A percentile compares a stretch with the other conserved stretches of the same genome.
phyloP scores from a whole-genome alignment of 2,329 filamentous ascomycete species.

The Pleomassaria siparia region DNA sequence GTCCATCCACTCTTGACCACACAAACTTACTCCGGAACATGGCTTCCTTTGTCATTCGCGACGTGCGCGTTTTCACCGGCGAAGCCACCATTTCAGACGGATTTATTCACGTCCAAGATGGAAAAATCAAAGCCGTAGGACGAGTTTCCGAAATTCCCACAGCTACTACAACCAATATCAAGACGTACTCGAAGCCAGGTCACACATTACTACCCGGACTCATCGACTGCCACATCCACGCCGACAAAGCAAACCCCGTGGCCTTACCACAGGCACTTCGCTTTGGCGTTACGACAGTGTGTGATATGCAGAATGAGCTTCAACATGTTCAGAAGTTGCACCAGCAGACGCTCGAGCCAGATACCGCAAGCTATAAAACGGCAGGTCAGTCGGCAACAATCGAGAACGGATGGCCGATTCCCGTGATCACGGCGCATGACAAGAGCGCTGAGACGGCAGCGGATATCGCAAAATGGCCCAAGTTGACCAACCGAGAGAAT shows the following conservation, averaged over 20 bases:
- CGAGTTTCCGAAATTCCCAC: constrained; percentile 18
- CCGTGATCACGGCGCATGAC: constrained; percentile 45
- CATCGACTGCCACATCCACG: constrained; percentile 55
- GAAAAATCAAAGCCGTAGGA: constrained; percentile 43
- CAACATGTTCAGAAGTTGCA: constrained; percentile 30
- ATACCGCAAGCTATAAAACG: constrained; percentile 53
- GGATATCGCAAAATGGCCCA: constrained; percentile 51
- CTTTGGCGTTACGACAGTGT: constrained; percentile 56
- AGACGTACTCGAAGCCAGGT: constrained; percentile 46
- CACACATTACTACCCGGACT: constrained; percentile 54
- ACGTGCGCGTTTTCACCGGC: constrained; percentile 53
- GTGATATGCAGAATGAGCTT: constrained; percentile 50
- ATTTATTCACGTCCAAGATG: constrained; percentile 45
- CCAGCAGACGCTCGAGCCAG: constrained; percentile 28
- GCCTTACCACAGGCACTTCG: constrained; percentile 49
- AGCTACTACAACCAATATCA: constrained; percentile 10
- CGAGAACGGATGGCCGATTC: constrained; percentile 55
- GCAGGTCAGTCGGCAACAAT: constrained; percentile 49
- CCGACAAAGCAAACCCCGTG: constrained; percentile 42
- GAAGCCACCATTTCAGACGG: constrained; percentile 45
- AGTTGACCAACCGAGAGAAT: constrained; percentile 44
- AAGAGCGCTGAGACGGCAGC: constrained; percentile 39
- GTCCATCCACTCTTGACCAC: too few relatives aligned
- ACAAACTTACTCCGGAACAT: constrained; percentile 11
- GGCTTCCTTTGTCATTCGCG: constrained; percentile 44